Evolutionary conservation across 139 green algal genomes (phyloP), one percentile per base, ranked within the genome.

Genomic region (Marvania coccoides): DNA sequence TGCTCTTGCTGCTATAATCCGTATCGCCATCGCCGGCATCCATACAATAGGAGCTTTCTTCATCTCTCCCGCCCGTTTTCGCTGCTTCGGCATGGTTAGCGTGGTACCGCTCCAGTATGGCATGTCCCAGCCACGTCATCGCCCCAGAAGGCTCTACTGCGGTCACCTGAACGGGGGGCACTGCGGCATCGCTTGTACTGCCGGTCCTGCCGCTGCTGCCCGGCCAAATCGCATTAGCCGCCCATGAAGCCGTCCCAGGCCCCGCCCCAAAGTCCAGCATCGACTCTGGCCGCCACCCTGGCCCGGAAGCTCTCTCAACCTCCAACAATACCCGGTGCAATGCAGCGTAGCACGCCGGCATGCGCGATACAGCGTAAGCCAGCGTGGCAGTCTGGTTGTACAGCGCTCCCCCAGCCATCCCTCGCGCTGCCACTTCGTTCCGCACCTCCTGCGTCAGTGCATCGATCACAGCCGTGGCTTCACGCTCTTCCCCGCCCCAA

Each of bases 251-350:
- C 4, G 87, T 92, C 37, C 80, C 87, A 3, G 82, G 82, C 30
- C 87, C 85, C 3, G 85, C 67, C 3, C 87, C 87, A 75, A 87
- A 94, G 59, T 94, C 87, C 23, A 94, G 60, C 77, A 89, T 69
- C 4, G 26, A 71, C 2, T 34, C 12, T 0, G 87, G 87, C 14
- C 40, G 13, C 38, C 84, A 92, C 4, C 36, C 42, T 0, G 70
- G 62, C 24, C 58, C 61, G 23, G 56, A 51, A 4, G 47, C 6
- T 26, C 57, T 37, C 24, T 34, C 26, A 51, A 85, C 38, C 69
- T 84, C 74, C 2, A 64, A 31, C 31, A 85, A 51, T 5, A 75
- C 48, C 1, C 61, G 62, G 2, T 59, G 51, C 30, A 84, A 30
- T 15, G 70, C 76, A 15, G 79, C 68, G 30, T 85, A 85, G 62